Evolutionary conservation across 2,329 filamentous ascomycete genomes (phyloP), one percentile per base, ranked within the genome.

Genomic region (Exophiala calicioides): DNA sequence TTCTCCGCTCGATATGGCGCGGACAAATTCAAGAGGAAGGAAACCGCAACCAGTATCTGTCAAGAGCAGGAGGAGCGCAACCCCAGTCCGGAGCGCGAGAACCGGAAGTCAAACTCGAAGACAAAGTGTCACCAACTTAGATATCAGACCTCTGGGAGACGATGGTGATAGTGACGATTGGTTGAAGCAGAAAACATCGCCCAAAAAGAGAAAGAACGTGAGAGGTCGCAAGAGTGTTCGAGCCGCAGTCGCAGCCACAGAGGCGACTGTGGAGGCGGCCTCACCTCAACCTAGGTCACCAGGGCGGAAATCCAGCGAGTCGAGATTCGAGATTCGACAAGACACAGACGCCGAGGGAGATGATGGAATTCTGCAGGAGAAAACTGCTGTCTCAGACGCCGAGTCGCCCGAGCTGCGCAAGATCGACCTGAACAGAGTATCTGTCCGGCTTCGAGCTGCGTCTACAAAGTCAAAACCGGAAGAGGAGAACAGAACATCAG

Each of bases 81-180:
- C 54, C 12, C 54, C 54, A n/a, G 44, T 42, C 5, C 37, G 50
- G 15, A 32, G 19, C 6, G 31, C 26, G 12, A 45, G 41, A 27
- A 50, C 36, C 23, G 34, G 27, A 7, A 42, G 40, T 35, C 50
- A 50, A 18, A 30, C 39, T 5, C 44, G 53, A 31, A 47, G 58
- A 50, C 50, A 54, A 39, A 58, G 52, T 44, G 55, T 60, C 24
- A 60, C 57, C 6, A 52, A 60, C 33, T 40, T 60, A 29, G 48
- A 57, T 36, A 47, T 55, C 9, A 48, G 49, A 27, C 55, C 55
- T 7, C 26, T 60, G 12, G 57, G 57, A 24, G 57, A 60, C 31
- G 58, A 59, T 37, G 47, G 36, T 3, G 55, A 59, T 5, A 47
- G 53, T 16, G 55, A 59, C 15, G 57, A 59, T 35, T 58, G 55